Evolutionary conservation across 164 flowering plant species (phyloP).

Genomic region (Platanus orientalis): DNA sequence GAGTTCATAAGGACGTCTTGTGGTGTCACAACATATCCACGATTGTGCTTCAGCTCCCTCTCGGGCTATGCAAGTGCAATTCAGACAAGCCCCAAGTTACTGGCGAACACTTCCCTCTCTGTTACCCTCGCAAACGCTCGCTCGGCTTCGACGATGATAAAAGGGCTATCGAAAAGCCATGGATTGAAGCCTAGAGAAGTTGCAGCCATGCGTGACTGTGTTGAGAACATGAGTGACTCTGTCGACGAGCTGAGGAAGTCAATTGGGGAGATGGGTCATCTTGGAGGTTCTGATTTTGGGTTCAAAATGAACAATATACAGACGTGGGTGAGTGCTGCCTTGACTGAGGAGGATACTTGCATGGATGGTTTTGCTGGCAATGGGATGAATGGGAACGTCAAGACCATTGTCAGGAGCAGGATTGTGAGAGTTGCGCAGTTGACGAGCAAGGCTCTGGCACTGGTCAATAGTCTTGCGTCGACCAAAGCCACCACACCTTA

Average conservation of each 20-base stretch:
- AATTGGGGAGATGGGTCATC: slow-evolving; percentile 38
- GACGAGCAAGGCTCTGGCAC: slow-evolving; percentile 28
- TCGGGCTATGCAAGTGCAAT: slow-evolving; percentile 38
- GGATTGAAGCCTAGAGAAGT: slow-evolving; percentile 37
- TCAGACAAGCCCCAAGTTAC: slow-evolving; percentile 44
- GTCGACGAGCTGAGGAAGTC: slow-evolving; percentile 42
- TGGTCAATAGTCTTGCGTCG: slow-evolving; percentile 14
- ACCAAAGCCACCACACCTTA: neutral
- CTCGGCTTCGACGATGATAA: slow-evolving; percentile 30
- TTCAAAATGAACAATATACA: slow-evolving; percentile 42
- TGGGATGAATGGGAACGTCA: slow-evolving; percentile 16
- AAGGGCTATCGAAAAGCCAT: slow-evolving; percentile 20
- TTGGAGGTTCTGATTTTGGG: slow-evolving; percentile 22
- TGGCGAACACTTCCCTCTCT: slow-evolving; percentile 52
- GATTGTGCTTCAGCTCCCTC: slow-evolving; percentile 52
- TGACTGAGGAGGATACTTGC: slow-evolving; percentile 61
- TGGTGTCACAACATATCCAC: slow-evolving; percentile 46
- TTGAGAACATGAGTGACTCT: slow-evolving; percentile 46
- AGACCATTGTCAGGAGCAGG: slow-evolving; percentile 9
- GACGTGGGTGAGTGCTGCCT: slow-evolving; percentile 80
- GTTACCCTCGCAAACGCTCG: slow-evolving; percentile 37
- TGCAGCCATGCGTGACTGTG: slow-evolving; percentile 54
- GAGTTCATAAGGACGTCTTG: slow-evolving; percentile 56
- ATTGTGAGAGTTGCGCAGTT: slow-evolving; percentile 14
- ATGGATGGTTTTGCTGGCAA: slow-evolving; percentile 53